These are phyloP conservation scores for Xerocomellus intermedius DNA, from an alignment of 768 basidiomycete genomes.

Conservation along the genomic window DNA sequence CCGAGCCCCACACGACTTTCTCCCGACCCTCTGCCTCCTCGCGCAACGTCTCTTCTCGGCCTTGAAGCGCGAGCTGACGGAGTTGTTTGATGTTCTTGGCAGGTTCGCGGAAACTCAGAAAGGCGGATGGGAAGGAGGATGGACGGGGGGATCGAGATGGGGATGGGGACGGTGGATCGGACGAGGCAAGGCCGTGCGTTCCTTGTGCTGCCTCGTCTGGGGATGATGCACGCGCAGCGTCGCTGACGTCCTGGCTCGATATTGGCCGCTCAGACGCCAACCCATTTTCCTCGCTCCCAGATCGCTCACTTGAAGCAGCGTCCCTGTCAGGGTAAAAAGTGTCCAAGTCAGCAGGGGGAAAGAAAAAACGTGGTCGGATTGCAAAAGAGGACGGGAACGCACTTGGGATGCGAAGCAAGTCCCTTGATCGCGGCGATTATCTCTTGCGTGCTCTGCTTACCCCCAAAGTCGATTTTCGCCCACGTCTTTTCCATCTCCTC, in stretches of 20 bases:
- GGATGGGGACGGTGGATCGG: neutral
- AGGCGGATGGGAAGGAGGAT: slow-evolving; percentile 15
- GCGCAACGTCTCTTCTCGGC: slow-evolving; percentile 41
- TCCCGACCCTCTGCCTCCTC: slow-evolving; percentile 42
- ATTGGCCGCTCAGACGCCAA: neutral
- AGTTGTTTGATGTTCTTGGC: slow-evolving; percentile 37
- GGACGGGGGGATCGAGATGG: neutral
- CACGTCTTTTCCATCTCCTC: slow-evolving; percentile 32
- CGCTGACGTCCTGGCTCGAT: neutral
- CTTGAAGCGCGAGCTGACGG: slow-evolving; percentile 47
- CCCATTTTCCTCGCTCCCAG: neutral
- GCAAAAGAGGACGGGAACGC: neutral
- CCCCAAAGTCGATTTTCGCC: slow-evolving; percentile 33
- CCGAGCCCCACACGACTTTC: slow-evolving; percentile 42
- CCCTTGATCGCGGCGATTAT: neutral
- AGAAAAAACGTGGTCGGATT: neutral
- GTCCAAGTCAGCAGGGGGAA: neutral
- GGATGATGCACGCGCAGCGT: neutral
- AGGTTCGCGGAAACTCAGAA: slow-evolving; percentile 36
- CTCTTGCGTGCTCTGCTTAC: slow-evolving; percentile 3
- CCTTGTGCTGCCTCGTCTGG: neutral
- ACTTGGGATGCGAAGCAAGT: slow-evolving; percentile 2
- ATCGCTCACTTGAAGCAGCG: neutral
- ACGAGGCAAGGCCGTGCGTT: neutral
- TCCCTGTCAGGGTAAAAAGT: neutral